phyloP scores from a whole-genome alignment of 2,329 filamentous ascomycete species.

The Colletotrichum cuscutae region DNA sequence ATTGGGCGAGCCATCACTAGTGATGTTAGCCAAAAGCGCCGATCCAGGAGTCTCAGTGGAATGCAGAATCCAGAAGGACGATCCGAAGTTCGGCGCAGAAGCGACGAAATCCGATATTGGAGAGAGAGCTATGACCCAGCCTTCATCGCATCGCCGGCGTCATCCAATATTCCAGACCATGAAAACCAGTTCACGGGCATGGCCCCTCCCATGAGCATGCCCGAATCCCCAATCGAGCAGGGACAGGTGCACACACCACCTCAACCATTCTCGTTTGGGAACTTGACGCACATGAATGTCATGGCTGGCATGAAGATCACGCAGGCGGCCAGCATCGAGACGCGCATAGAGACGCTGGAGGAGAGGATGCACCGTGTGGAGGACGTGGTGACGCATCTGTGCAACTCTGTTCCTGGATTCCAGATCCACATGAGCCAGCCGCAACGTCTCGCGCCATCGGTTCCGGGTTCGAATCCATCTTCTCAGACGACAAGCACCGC shows the following conservation, averaged over 20 bases:
- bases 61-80: slow-evolving; percentile 23
- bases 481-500: slow-evolving; percentile 40
- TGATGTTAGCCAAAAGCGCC: slow-evolving; percentile 61
- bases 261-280: slow-evolving; percentile 66
- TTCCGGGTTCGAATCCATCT: slow-evolving; percentile 38
- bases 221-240: slow-evolving; percentile 45
- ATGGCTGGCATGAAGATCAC: slow-evolving; percentile 68
- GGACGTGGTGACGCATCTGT: slow-evolving; percentile 60
- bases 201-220: slow-evolving; percentile 42
- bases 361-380: slow-evolving; percentile 63
- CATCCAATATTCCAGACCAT: slow-evolving; percentile 55
- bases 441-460: slow-evolving; percentile 39
- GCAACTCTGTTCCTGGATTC: slow-evolving; percentile 56
- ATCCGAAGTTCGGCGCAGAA: slow-evolving; percentile 57
- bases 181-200: slow-evolving; percentile 45
- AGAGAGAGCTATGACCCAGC: slow-evolving; percentile 67
- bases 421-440: slow-evolving; percentile 44
- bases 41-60: slow-evolving; percentile 67
- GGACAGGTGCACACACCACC: slow-evolving; percentile 49
- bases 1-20: slow-evolving; percentile 73
- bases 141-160: slow-evolving; percentile 59
- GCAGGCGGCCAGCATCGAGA: slow-evolving; percentile 63
- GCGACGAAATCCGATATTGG: slow-evolving; percentile 73
- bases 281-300: slow-evolving; percentile 55
- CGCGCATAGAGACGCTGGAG: slow-evolving; percentile 63